Percentiles rank a stretch among this genome's conserved stretches.
Evolutionary conservation across 257 asterid species (phyloP).

Genomic region (Nemophila menziesii): DNA sequence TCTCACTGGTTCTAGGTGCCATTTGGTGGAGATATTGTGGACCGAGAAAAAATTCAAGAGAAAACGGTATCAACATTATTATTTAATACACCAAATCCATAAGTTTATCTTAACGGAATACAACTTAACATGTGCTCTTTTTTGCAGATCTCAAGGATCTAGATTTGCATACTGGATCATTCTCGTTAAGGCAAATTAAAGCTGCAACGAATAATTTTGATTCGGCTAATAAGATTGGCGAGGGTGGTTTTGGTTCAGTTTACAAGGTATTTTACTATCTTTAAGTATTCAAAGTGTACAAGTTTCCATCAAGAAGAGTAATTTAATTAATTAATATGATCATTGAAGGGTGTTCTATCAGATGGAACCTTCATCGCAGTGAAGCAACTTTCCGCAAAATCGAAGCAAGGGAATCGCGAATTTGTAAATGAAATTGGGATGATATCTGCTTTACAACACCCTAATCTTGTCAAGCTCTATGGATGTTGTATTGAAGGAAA

Average conservation of each 20-base stretch:
- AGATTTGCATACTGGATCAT: slow-evolving; percentile 47
- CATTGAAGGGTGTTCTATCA: slow-evolving; percentile 47
- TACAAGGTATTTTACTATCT: slow-evolving; percentile 48
- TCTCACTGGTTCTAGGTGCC: slow-evolving; percentile 22
- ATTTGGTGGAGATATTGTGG: slow-evolving; percentile 59
- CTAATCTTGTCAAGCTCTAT: slow-evolving; percentile 48
- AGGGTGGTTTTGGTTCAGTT: slow-evolving; percentile 78
- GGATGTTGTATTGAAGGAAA: slow-evolving; percentile 62
- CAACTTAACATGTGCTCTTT: no score
- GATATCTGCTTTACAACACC: slow-evolving; percentile 55
- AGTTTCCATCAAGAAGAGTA: no score
- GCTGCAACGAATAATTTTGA: slow-evolving; percentile 66
- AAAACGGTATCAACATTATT: slow-evolving; percentile 49
- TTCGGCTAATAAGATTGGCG: slow-evolving; percentile 55
- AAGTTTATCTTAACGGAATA: no score
- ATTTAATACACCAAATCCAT: no score
- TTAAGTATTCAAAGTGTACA: no score
- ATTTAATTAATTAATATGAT: no score
- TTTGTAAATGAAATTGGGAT: slow-evolving; percentile 56
- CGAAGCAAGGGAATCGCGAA: slow-evolving; percentile 59
- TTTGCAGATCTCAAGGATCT: slow-evolving; percentile 17
- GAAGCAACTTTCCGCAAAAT: slow-evolving; percentile 48
- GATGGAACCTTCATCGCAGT: slow-evolving; percentile 52
- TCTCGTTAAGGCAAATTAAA: slow-evolving; percentile 56
- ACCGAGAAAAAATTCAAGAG: slow-evolving; percentile 17